Evolutionary conservation across 108 stramenopile genomes (phyloP).

Genomic region (Nitzschia sp.): DNA sequence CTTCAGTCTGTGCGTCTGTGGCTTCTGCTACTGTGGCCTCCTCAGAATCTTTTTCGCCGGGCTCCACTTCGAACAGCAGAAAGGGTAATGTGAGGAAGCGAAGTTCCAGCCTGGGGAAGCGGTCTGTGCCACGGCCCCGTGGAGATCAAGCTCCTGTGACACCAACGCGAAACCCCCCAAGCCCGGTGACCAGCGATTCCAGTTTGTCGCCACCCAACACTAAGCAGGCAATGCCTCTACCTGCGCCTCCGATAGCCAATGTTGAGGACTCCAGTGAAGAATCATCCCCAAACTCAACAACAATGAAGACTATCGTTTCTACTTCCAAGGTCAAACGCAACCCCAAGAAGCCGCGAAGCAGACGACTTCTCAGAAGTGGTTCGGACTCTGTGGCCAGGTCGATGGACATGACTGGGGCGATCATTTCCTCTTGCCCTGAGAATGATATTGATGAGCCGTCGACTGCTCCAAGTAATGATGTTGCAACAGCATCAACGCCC

Average conservation of each 20-base stretch:
- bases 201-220: not conserved
- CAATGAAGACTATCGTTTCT: not conserved
- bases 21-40: not conserved
- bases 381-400: not conserved
- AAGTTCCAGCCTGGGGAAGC: not conserved
- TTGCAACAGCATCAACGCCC: too few species aligned
- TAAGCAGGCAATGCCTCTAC: not conserved
- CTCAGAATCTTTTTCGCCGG: not conserved
- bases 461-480: too few species aligned
- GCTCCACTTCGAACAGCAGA: not conserved
- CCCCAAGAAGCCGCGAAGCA: not conserved
- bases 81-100: not conserved
- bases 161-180: not conserved
- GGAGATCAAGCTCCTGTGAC: constrained; percentile 15
- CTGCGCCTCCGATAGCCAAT: not conserved
- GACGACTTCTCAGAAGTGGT: not conserved
- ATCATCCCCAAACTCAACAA: not conserved
- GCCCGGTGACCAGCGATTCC: constrained; percentile 4
- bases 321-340: not conserved
- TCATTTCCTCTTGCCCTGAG: not conserved
- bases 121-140: not conserved
- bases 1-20: not conserved
- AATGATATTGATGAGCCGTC: too few species aligned
- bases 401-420: not conserved
- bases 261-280: not conserved